phyloP scores from a whole-genome alignment of 2,329 filamentous ascomycete genomes.

The Bimuria novae-zelandiae region DNA sequence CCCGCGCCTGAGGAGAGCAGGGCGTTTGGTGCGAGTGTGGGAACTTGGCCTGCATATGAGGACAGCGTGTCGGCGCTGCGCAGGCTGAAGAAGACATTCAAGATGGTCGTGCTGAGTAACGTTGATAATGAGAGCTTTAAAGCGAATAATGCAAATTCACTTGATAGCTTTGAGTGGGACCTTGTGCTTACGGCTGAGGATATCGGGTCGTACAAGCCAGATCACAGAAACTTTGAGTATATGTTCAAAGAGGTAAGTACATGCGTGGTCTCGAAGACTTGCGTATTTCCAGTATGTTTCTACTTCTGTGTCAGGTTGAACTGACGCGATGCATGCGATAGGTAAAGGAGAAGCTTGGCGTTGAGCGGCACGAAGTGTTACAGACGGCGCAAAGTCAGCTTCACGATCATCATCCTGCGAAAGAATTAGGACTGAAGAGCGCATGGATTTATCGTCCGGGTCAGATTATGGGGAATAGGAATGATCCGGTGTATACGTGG shows the following conservation, averaged over 20 bases:
- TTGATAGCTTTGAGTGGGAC: conserved; percentile 63
- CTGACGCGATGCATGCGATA: neutral
- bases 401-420: conserved; percentile 70
- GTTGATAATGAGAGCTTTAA: conserved; percentile 60
- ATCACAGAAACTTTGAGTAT: conserved; percentile 67
- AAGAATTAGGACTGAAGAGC: conserved; percentile 62
- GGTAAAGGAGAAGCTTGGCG: conserved; percentile 56
- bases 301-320: neutral
- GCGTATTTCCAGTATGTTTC: neutral
- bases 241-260: conserved; percentile 57
- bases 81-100: conserved; percentile 56
- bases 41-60: conserved; percentile 60
- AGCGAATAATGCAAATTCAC: conserved; percentile 53
- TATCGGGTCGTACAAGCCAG: conserved; percentile 74
- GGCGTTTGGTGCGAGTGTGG: conserved; percentile 58
- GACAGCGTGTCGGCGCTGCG: conserved; percentile 62
- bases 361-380: conserved; percentile 62
- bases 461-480: conserved; percentile 51
- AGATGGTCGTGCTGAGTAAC: conserved; percentile 66
- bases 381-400: conserved; percentile 71
- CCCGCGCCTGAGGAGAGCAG: conserved; percentile 49
- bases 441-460: conserved; percentile 68
- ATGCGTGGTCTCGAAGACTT: neutral
- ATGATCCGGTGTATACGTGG: conserved; percentile 54
- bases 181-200: conserved; percentile 71